Base-by-base conservation (phyloP, 2,329 filamentous ascomycete genomes). In the Atkinsonella hypoxylon region DNA sequence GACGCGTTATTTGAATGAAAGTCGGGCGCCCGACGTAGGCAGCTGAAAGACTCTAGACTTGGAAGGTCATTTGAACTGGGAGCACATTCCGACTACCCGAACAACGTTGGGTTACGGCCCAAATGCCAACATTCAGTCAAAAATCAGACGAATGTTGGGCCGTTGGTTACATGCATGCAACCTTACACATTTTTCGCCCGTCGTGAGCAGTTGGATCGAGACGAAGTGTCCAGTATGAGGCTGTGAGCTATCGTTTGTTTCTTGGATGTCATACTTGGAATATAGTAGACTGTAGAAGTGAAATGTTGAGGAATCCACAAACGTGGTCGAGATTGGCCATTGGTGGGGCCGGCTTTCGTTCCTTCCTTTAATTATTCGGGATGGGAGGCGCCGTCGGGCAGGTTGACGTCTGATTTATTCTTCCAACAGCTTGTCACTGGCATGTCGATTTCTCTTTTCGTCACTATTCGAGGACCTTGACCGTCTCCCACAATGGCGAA, bases 401-500 rank as follows among this genome's bases (percentile, higher is more conserved):
- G n/a, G n/a, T n/a, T n/a, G n/a, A n/a, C n/a, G n/a, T n/a, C n/a
- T n/a, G n/a, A n/a, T n/a, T n/a, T n/a, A n/a, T 48, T 47, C 36
- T 15, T 38, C 41, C 50, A 51, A 48, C 50, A 36, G 41, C 30
- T 26, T 15, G 34, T 36, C 40, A 12, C n/a, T 18, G 40, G 17
- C 11, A n/a, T n/a, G 13, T 31, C 15, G 36, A n/a, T 26, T 40
- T 20, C 34, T 31, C n/a, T 43, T 34, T 41, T 36, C 26, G 17
- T 31, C 31, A 31, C n/a, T 9, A 38, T 31, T 40, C 17, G 36
- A 17, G 17, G 49, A 20, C 32, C 15, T 18, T 15, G 38, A n/a
- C 15, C 49, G 20, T 38, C 46, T 39, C 47, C 41, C 38, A 50
- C 31, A 44, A 54, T 54, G 53, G 45, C 48, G 4, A 45, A 51